phyloP scores from a whole-genome alignment of 2,329 filamentous ascomycete genomes.

The Paracoccidioides lutzii region DNA sequence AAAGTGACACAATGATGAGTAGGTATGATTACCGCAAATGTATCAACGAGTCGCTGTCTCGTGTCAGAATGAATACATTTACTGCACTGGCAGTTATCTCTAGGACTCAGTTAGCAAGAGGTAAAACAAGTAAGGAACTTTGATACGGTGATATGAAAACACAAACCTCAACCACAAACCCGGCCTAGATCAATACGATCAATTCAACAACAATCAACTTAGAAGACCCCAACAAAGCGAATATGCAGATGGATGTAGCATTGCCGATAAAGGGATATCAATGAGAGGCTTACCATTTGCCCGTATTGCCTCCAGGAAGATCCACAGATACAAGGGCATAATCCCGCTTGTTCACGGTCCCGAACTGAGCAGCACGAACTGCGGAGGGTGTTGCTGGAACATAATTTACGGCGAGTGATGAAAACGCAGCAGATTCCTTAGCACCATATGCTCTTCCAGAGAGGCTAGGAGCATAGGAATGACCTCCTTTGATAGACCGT shows the following conservation, averaged over 20 bases:
- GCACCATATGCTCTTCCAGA: background rate
- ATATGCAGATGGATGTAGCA: background rate
- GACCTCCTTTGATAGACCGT: background rate
- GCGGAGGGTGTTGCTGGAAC: background rate
- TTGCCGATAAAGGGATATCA: background rate
- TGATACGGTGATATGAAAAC: background rate
- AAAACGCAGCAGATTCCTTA: background rate
- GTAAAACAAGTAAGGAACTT: background rate
- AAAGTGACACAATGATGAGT: background rate
- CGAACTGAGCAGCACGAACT: background rate
- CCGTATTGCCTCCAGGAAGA: background rate
- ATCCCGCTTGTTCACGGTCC: background rate
- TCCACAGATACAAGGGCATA: background rate
- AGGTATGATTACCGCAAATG: slow-evolving; percentile 37
- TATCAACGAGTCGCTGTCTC: slow-evolving; percentile 55
- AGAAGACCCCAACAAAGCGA: background rate
- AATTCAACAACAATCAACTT: background rate
- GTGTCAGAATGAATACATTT: slow-evolving; percentile 58
- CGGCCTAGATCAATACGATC: slow-evolving; percentile 4
- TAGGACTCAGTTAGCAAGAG: slow-evolving; percentile 16
- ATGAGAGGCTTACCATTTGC: background rate
- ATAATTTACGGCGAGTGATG: background rate
- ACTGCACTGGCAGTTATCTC: slow-evolving; percentile 60
- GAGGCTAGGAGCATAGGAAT: no score
- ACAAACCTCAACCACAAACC: slow-evolving; percentile 10